Evolutionary conservation across 306 rosid species (phyloP), one percentile per base, ranked within the genome.

Genomic region (Acacia confusa): DNA sequence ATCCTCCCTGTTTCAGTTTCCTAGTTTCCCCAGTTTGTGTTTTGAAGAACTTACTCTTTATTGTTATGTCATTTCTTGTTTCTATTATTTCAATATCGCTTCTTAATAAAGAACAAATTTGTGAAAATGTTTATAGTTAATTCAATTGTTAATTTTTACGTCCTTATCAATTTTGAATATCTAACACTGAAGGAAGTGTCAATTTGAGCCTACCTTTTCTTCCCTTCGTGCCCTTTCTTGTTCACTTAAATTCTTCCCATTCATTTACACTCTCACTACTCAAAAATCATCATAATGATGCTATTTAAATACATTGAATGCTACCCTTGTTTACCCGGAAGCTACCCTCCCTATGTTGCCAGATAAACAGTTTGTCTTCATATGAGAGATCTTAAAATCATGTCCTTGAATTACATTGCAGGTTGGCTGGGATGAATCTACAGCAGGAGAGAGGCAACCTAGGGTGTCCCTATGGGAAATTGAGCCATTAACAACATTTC

Each of bases 351-450:
- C n/a, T 11, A 44, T 71, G 63, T 72, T 76, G 45, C 70, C 75
- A 50, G 53, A 28, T 73, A 28, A 24, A 44, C 12, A 48, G 22
- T 84, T 65, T 74, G 36, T 71, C 14, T 61, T 75, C 15, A 64
- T n/a, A 34, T 48, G 25, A 41, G 75, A 77, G 36, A 61, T 43
- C 24, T 30, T 57, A 34, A 58, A 74, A 67, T 38, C 7, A 81
- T 16, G 75, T 34, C 20, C 13, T 69, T 72, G 78, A 43, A 70
- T 82, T 79, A 75, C 40, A 73, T 72, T 90, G 86, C 86, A 95
- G 99, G 99, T 95, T 81, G 99, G 99, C 63, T 95, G 99, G 99
- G 99, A 95, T 79, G 99, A 95, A 85, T 95, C 99, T 24, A 93
- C 99, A 2, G 98, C 98, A 19, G 99, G 98, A 70, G 98, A 95